Base-by-base conservation (phyloP, 2,329 filamentous ascomycete species). In the Trichoderma sp. region DNA sequence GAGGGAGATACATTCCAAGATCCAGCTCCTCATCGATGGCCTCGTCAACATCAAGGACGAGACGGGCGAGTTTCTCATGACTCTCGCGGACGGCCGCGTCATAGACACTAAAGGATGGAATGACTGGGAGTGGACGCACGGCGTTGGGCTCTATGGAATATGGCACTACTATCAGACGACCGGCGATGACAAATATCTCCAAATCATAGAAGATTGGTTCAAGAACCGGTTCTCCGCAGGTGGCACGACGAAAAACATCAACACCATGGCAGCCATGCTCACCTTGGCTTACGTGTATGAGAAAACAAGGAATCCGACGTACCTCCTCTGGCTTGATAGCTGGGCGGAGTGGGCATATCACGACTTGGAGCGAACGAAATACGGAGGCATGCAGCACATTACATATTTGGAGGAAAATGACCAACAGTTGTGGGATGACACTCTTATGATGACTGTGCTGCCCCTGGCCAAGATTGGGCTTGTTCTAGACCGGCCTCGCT, bases 51-150 rank as follows among this genome's bases (percentile, higher is more conserved):
- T 62, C 15, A 62, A 34, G 28, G 59, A 62, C 34, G 59, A 62
- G n/a, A 62, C 59, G 9, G 59, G 59, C 2, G 39, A 52, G n/a
- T 62, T 44, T 45, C 59, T 62, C 2, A 62, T 62, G 59, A 62
- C 48, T 62, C 59, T 62, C 1, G 47, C 59, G 17, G 59, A 62
- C 30, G 59, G 59, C 15, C 59, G 59, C 21, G 24, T 62, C 7
- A 62, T 62, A 62, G 59, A 62, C 15, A 62, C 59, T 2, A 62
- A 62, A 50, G 59, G 59, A 12, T 62, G 59, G 59, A 62, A 62
- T 21, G 59, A 62, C 48, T 62, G 59, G 59, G 59, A 62, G 15
- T 62, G 59, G 59, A 62, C 59, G 9, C 59, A 62, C n/a, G 59
- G 59, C 7, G 28, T 62, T 43, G 59, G 59, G 9, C 48, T 62